phyloP scores from a whole-genome alignment of 2,329 filamentous ascomycete species.

The Zalaria obscura region DNA sequence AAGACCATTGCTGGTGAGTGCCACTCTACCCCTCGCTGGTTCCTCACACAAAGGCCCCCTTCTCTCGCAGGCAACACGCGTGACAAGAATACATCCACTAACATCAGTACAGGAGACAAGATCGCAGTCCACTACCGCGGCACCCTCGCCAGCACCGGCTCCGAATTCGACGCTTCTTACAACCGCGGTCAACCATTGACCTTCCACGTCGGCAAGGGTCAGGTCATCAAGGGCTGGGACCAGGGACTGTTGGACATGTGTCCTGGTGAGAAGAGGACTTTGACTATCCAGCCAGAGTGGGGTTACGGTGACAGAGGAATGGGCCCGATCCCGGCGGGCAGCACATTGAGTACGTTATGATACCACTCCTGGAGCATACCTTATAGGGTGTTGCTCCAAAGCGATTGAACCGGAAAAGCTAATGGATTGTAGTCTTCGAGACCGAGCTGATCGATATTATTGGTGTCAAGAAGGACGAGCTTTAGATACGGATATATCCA shows the following conservation, averaged over 20 bases:
- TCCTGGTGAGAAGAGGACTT: constrained; percentile 79
- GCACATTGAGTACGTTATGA: constrained; percentile 52
- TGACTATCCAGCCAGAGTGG: constrained; percentile 79
- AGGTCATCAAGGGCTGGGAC: constrained; percentile 96
- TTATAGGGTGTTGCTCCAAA: neutral
- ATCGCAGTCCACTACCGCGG: constrained; percentile 83
- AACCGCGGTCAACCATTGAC: constrained; percentile 62
- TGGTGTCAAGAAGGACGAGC: constrained; percentile 43
- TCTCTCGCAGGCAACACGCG: neutral
- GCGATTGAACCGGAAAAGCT: constrained; percentile 4
- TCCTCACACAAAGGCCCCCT: too few relatives aligned
- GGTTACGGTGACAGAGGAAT: constrained; percentile 68
- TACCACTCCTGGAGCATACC: neutral
- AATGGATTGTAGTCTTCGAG: constrained; percentile 55
- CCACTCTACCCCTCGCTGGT: neutral
- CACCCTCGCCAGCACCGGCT: constrained; percentile 57
- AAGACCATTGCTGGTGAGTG: constrained; percentile 41
- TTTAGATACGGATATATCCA: constrained; percentile 1
- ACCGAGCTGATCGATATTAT: constrained; percentile 76
- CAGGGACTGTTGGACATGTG: constrained; percentile 87
- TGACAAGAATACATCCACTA: constrained; percentile 24
- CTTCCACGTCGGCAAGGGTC: constrained; percentile 69
- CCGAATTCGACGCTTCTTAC: constrained; percentile 43
- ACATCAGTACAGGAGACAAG: constrained; percentile 46
- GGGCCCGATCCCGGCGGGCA: constrained; percentile 74